A percentile compares a stretch with the other conserved stretches of the same genome.
These are phyloP conservation scores for Lactifluus subvellereus DNA, from an alignment of 768 basidiomycete species.

Conservation along the genomic window DNA sequence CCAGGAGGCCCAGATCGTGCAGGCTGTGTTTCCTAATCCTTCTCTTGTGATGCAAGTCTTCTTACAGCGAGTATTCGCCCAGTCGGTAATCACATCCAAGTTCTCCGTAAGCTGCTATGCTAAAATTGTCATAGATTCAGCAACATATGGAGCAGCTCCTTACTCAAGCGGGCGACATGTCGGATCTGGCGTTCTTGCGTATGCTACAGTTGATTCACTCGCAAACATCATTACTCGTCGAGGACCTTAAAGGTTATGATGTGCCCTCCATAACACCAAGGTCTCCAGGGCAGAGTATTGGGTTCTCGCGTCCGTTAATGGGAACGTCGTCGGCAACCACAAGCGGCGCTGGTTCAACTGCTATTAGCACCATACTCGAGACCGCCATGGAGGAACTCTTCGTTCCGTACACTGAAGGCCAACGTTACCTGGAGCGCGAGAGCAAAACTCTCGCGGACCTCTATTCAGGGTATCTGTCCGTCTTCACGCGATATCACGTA, in stretches of 20 bases:
- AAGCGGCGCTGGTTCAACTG: conserved; percentile 42
- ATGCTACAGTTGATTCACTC: conserved; percentile 83
- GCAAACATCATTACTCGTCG: conserved; percentile 71
- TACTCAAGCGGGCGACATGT: conserved; percentile 64
- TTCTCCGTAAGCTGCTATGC: not conserved
- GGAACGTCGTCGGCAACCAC: conserved; percentile 39
- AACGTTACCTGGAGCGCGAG: conserved; percentile 88
- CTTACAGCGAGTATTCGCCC: conserved; percentile 93
- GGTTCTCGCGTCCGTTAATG: conserved; percentile 52
- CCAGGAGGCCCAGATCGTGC: conserved; percentile 96
- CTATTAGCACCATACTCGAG: conserved; percentile 83
- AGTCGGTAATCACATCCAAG: conserved; percentile 59
- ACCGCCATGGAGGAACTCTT: conserved; percentile 95
- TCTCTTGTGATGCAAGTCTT: conserved; percentile 97
- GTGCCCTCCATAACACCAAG: conserved; percentile 61
- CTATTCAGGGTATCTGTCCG: conserved; percentile 62
- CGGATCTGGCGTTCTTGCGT: conserved; percentile 87
- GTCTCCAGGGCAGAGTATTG: conserved; percentile 56
- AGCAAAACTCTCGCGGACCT: conserved; percentile 74
- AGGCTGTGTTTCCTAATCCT: conserved; percentile 97
- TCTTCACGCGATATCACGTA: conserved; percentile 89
- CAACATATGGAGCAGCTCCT: conserved; percentile 91
- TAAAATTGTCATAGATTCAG: conserved; percentile 63
- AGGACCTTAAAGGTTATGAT: conserved; percentile 90
- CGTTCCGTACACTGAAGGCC: conserved; percentile 87